Evolutionary conservation across 495 filamentous ascomycete genomes (phyloP).

Genomic region (Talaromyces wortmannii): DNA sequence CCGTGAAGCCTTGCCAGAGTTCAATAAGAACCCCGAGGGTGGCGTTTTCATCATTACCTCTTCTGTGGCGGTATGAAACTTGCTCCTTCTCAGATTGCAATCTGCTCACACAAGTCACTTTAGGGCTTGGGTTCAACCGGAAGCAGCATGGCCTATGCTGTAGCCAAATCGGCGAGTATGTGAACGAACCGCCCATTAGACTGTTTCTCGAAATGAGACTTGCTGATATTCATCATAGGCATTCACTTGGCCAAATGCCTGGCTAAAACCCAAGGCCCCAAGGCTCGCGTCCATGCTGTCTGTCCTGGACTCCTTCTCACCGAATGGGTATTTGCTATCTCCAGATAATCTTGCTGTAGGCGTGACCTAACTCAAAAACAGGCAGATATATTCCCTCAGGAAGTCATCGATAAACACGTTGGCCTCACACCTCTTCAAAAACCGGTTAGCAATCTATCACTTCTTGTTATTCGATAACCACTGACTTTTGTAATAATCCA

Average conservation of each 20-base stretch:
- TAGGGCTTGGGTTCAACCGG: conserved; percentile 42
- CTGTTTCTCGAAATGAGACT: too few relatives aligned
- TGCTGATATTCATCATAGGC: conserved; percentile 16
- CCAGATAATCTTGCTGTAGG: not conserved
- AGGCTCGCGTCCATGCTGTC: conserved; percentile 61
- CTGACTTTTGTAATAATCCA: not conserved
- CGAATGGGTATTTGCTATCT: conserved; percentile 52
- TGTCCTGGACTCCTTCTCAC: conserved; percentile 62
- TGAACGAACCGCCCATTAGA: too few relatives aligned
- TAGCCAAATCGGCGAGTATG: conserved; percentile 57
- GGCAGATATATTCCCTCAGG: conserved; percentile 1
- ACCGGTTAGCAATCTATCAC: not conserved
- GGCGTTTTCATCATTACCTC: conserved; percentile 64
- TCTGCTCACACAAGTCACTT: not conserved
- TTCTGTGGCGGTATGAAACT: conserved; percentile 44
- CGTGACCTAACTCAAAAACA: not conserved
- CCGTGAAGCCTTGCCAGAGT: conserved; percentile 54
- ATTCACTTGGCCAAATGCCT: conserved; percentile 69
- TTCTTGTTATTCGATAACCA: not conserved
- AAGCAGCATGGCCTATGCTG: conserved; percentile 58
- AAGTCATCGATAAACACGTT: not conserved
- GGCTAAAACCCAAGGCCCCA: conserved; percentile 58
- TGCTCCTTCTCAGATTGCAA: not conserved
- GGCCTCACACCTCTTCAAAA: not conserved
- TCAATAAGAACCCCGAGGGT: conserved; percentile 63